Evolutionary conservation across 2,329 filamentous ascomycete genomes (phyloP), one percentile per base, ranked within the genome.

Genomic region (Helminthosporium solani): DNA sequence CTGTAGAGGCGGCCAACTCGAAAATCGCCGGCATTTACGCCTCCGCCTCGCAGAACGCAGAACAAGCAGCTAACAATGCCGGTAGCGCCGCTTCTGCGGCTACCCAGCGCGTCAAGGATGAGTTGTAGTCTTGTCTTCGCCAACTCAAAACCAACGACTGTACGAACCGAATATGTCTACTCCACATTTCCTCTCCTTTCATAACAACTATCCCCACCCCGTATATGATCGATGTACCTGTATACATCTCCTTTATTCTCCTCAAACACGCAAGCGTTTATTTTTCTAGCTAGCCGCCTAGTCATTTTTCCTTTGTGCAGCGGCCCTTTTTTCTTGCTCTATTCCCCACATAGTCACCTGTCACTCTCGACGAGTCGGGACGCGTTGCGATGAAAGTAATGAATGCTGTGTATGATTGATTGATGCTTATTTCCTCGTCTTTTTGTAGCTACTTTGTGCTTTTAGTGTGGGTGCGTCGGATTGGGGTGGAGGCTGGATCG

Each of bases 101-200:
- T 11, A 76, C 76, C 1, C 67, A 68, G 42, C 69, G 66, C 41
- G 70, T 74, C 19, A 79, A 76, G 60, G 79, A 81, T 60, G 78
- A 81, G 67, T 70, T 81, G 68, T 81, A 60, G 15, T 8, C 31
- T 33, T 12, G 12, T 12, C 7, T 27, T 27, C 25, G 12, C 12
- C 25, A 27, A 7, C 25, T 7, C 25, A 27, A 12, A 27, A 27
- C 25, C 25, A 27, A 27, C 25, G n/a, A n/a, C n/a, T n/a, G n/a
- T n/a, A n/a, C n/a, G n/a, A n/a, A n/a, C n/a, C n/a, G n/a, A n/a
- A n/a, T n/a, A n/a, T n/a, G n/a, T n/a, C n/a, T n/a, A n/a, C n/a
- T n/a, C n/a, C n/a, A n/a, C n/a, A n/a, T n/a, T n/a, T n/a, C n/a
- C n/a, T n/a, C n/a, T n/a, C n/a, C n/a, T n/a, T n/a, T n/a, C n/a